Evolutionary conservation across 1,284 basidiomycete genomes (phyloP).

Genomic region (Filobasidium uniguttulatum): DNA sequence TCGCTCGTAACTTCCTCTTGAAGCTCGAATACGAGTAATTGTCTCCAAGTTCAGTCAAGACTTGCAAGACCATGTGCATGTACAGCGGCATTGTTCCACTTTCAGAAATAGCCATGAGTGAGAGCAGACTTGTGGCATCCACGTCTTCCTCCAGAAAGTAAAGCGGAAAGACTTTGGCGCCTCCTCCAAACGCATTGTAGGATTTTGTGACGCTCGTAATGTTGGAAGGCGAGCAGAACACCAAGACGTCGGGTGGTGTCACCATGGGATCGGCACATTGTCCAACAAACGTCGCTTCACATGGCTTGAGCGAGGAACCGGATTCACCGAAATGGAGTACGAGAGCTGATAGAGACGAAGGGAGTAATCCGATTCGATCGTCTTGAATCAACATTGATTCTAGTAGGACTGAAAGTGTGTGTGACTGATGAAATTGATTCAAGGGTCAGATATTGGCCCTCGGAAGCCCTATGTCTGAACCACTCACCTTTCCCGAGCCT

Average conservation of each 20-base stretch:
- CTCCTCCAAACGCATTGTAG: too few relatives aligned
- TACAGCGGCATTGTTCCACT: constrained; percentile 50
- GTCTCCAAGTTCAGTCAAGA: constrained; percentile 43
- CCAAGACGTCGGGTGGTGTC: constrained; percentile 41
- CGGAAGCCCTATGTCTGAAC: background rate
- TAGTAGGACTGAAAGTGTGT: constrained; percentile 50
- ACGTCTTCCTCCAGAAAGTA: constrained; percentile 48
- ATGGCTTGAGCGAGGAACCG: constrained; percentile 44
- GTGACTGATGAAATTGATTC: constrained; percentile 34
- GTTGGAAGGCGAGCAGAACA: constrained; percentile 51
- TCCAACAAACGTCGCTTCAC: constrained; percentile 51
- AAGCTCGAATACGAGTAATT: constrained; percentile 42
- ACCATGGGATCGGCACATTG: constrained; percentile 35
- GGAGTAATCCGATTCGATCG: constrained; percentile 41
- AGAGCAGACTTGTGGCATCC: constrained; percentile 50
- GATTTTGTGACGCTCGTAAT: too few relatives aligned
- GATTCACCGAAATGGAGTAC: constrained; percentile 57
- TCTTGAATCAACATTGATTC: constrained; percentile 52
- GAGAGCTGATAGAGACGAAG: constrained; percentile 47
- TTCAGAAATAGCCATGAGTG: constrained; percentile 51
- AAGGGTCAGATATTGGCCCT: background rate
- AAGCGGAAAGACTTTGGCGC: constrained; percentile 45
- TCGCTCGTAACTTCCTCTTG: constrained; percentile 41
- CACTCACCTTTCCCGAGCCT: constrained; percentile 49
- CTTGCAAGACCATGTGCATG: constrained; percentile 48